Base-by-base conservation (phyloP, 2,329 filamentous ascomycete species). In the Cytospora schulzeri region DNA sequence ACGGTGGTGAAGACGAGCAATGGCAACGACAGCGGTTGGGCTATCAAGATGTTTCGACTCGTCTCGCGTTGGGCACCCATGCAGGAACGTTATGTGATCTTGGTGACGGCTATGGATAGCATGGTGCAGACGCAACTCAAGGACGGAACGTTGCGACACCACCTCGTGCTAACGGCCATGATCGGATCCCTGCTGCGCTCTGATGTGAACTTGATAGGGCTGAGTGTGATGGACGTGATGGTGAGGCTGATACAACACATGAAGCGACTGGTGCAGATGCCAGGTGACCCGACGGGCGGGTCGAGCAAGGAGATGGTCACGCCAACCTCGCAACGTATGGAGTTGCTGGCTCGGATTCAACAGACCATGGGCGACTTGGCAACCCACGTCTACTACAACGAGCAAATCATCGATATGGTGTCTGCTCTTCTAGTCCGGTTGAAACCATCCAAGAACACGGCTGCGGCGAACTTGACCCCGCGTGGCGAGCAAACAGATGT, bases 331-430 rank as follows among this genome's bases (percentile, higher is more conserved):
- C 84, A 89, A 63, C 84, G 88, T 57, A 82, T 83, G 67, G 84
- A 88, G 69, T 81, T 97, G 19, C 79, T 97, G 31, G 76, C 81
- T 38, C 85, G 88, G 35, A 83, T 98, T 19, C 89, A 95, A 74
- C 83, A 86, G 69, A 96, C 92, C 76, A 93, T 97, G 67, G 92
- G 92, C n/a, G 88, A 93, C 73, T 81, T 99, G 31, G 93, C 93
- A 2, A 97, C 92, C 0, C 95, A 99, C 73, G 89, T 97, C 35
- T 99, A 99, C 79, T 99, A 99, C 74, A 91, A 91, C 1, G 94
- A 98, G 71, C 95, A 99, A 76, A 92, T 98, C 62, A 88, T 91
- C 1, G 95, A 99, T 76, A 97, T 98, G 92, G 88, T 97, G 59
- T 85, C 88, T 24, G 88, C 92, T 0, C 89, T 98, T 53, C 79